phyloP scores from a whole-genome alignment of 129 eudicot genomes.

The Lactuca saligna region DNA sequence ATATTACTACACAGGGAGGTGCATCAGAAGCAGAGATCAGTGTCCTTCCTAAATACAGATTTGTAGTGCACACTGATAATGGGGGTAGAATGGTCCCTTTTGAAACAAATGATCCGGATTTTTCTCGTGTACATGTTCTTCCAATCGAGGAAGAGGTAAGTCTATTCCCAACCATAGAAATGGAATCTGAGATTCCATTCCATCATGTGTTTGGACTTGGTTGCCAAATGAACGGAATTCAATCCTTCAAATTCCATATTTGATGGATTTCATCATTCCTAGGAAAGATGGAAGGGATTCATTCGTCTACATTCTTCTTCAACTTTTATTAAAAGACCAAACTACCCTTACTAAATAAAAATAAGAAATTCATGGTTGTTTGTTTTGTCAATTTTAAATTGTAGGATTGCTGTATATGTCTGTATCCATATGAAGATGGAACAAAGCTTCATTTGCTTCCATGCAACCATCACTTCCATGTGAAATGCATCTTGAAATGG shows the following conservation, averaged over 20 bases:
- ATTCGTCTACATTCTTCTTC: no score
- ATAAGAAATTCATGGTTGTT: no score
- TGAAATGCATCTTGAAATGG: slow-evolving; percentile 68
- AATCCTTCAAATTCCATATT: no score
- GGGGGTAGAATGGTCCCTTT: slow-evolving; percentile 65
- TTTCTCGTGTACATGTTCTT: slow-evolving; percentile 50
- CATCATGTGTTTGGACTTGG: no score
- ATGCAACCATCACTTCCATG: slow-evolving; percentile 68
- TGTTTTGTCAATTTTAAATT: not conserved
- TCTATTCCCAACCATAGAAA: no score
- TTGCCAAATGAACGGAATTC: no score
- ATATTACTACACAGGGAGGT: not conserved
- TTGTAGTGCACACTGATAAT: slow-evolving; percentile 35
- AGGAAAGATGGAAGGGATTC: no score
- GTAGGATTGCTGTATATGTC: slow-evolving; percentile 80
- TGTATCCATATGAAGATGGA: slow-evolving; percentile 62
- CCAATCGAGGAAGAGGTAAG: slow-evolving; percentile 49
- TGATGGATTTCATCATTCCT: no score
- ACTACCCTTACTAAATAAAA: no score
- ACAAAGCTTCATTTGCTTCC: slow-evolving; percentile 62
- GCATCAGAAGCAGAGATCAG: slow-evolving; percentile 65
- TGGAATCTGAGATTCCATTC: no score
- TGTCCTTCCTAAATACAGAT: slow-evolving; percentile 61
- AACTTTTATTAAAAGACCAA: no score
- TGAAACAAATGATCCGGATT: slow-evolving; percentile 39